Evolutionary conservation across 495 filamentous ascomycete species (phyloP).

Genomic region (Pseudoneurospora amorphoporcata): DNA sequence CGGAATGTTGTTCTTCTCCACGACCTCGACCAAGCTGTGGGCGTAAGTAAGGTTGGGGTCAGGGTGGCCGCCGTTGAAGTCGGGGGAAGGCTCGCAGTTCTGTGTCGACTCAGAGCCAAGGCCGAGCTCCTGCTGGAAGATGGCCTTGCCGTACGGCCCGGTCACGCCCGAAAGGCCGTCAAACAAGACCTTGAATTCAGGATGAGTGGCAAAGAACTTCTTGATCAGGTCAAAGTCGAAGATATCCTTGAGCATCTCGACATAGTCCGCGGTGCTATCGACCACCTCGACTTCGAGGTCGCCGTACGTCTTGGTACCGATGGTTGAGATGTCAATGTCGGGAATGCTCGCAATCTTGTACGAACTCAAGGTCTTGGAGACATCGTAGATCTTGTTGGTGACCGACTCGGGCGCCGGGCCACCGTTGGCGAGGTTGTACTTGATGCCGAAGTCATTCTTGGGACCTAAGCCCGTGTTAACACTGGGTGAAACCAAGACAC

Average conservation of each 20-base stretch:
- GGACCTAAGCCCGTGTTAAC: slow-evolving; percentile 50
- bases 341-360: slow-evolving; percentile 89
- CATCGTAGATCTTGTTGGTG: slow-evolving; percentile 93
- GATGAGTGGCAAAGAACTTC: slow-evolving; percentile 72
- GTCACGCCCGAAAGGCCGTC: slow-evolving; percentile 93
- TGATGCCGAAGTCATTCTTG: slow-evolving; percentile 93
- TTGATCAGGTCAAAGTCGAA: slow-evolving; percentile 96
- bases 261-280: slow-evolving; percentile 83
- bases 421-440: slow-evolving; percentile 95
- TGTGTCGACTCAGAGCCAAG: slow-evolving; percentile 67
- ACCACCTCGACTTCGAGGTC: slow-evolving; percentile 87
- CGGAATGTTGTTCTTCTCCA: slow-evolving; percentile 83
- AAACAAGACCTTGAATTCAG: slow-evolving; percentile 94
- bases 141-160: slow-evolving; percentile 85
- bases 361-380: slow-evolving; percentile 74
- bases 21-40: slow-evolving; percentile 84
- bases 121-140: slow-evolving; percentile 89
- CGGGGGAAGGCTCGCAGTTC: slow-evolving; percentile 84
- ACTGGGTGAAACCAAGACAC: neutral
- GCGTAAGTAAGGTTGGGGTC: slow-evolving; percentile 99
- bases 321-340: slow-evolving; percentile 69
- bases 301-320: slow-evolving; percentile 79
- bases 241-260: slow-evolving; percentile 92
- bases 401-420: slow-evolving; percentile 90
- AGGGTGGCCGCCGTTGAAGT: slow-evolving; percentile 95